Conservation (phyloP, 192 early-diverging fungal species). For the Coemansia sp. region DNA sequence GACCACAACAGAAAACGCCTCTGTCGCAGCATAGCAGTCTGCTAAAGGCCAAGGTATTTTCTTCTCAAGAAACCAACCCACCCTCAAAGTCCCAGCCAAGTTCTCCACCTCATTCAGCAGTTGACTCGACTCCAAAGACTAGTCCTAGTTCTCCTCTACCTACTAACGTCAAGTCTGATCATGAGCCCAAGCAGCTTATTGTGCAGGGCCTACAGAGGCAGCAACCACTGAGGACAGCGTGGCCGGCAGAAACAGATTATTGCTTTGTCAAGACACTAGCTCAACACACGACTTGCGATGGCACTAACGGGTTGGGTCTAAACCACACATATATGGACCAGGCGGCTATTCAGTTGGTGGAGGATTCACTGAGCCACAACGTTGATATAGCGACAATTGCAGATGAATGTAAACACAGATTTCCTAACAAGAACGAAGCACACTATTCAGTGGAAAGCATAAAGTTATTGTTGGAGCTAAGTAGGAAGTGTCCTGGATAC, state of each 20-base stretch:
- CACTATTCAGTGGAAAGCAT: constrained; percentile 28
- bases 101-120: not conserved
- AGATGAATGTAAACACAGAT: not conserved
- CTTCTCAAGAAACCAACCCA: not conserved
- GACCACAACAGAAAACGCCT: not conserved
- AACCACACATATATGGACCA: constrained; percentile 34
- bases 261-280: constrained; percentile 27
- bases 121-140: not conserved
- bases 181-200: not conserved
- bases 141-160: not conserved
- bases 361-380: constrained; percentile 9
- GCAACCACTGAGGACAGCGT: not conserved
- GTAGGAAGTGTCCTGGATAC: constrained; percentile 16
- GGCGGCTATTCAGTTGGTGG: constrained; percentile 22
- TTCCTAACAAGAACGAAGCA: constrained; percentile 25
- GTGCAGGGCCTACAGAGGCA: not conserved
- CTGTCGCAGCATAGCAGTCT: not conserved
- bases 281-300: constrained; percentile 26
- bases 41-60: not conserved
- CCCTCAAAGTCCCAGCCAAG: not conserved
- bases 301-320: constrained; percentile 15
- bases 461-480: constrained; percentile 27
- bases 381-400: not conserved
- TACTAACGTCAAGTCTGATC: too few species aligned
- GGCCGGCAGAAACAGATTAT: constrained; percentile 25